phyloP scores from a whole-genome alignment of 179 eudicot species.

The Spergularia azorica region DNA sequence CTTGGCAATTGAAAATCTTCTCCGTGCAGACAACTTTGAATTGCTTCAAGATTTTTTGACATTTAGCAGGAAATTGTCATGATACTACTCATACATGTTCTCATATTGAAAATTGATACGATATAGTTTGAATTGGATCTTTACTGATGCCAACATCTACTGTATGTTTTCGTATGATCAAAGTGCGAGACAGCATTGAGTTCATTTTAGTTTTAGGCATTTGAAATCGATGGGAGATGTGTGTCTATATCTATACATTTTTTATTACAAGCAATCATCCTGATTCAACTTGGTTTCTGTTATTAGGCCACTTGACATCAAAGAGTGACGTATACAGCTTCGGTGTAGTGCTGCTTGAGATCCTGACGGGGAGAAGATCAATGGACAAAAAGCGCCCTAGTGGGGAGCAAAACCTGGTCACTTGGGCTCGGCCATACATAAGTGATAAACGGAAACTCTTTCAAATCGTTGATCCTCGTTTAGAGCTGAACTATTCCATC shows the following conservation, averaged over 20 bases:
- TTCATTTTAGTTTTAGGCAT: neutral
- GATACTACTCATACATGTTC: too few relatives aligned
- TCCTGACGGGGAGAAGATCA: constrained; percentile 47
- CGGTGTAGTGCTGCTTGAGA: constrained; percentile 51
- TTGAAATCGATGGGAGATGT: neutral
- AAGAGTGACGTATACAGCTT: constrained; percentile 55
- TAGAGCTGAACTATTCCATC: constrained; percentile 48
- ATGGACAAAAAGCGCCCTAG: constrained; percentile 56
- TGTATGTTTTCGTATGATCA: neutral
- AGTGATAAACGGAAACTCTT: constrained; percentile 42
- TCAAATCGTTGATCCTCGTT: constrained; percentile 48
- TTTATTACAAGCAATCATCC: neutral
- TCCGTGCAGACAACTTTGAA: neutral
- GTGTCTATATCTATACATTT: too few relatives aligned
- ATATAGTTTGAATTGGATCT: too few relatives aligned
- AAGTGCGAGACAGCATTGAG: neutral
- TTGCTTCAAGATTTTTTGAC: neutral
- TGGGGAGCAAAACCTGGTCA: constrained; percentile 47
- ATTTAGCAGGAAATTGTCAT: neutral
- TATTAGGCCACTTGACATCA: constrained; percentile 50
- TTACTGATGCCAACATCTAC: neutral
- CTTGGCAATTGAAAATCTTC: too few relatives aligned
- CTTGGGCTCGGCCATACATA: constrained; percentile 47
- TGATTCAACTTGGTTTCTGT: constrained; percentile 13
- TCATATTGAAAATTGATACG: too few relatives aligned